Conservation (phyloP, 2,329 filamentous ascomycete genomes). For the Fusarium falciforme region DNA sequence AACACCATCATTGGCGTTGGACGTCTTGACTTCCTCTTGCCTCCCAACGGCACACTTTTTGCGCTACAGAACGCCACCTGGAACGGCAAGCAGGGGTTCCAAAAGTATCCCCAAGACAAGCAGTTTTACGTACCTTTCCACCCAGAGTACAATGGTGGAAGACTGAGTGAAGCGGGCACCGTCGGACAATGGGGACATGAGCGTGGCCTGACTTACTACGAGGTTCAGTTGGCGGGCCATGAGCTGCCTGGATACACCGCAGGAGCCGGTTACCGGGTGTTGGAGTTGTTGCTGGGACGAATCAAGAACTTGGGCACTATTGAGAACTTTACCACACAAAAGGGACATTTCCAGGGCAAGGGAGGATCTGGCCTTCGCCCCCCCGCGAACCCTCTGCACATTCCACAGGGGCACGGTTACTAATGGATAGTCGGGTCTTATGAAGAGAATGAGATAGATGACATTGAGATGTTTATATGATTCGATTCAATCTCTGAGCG, state of each 20-base stretch:
- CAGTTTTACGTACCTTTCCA: conserved; percentile 77
- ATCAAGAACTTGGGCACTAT: conserved; percentile 37
- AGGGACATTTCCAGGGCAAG: conserved; percentile 33
- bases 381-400: conserved; percentile 1
- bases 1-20: conserved; percentile 48
- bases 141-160: conserved; percentile 54
- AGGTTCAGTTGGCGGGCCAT: conserved; percentile 74
- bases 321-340: conserved; percentile 40
- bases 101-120: conserved; percentile 55
- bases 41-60: conserved; percentile 76
- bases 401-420: neutral
- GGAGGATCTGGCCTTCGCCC: neutral
- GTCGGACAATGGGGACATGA: conserved; percentile 79
- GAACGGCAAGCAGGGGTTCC: conserved; percentile 77
- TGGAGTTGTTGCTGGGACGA: conserved; percentile 43
- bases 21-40: conserved; percentile 70
- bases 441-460: neutral
- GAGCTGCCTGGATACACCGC: conserved; percentile 45
- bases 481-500: neutral
- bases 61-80: conserved; percentile 85
- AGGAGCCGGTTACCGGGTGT: conserved; percentile 43
- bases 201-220: conserved; percentile 78
- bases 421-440: neutral
- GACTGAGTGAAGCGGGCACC: conserved; percentile 70
- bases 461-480: neutral